phyloP scores from a whole-genome alignment of 169 alveolate species.

The Theileria parva region DNA sequence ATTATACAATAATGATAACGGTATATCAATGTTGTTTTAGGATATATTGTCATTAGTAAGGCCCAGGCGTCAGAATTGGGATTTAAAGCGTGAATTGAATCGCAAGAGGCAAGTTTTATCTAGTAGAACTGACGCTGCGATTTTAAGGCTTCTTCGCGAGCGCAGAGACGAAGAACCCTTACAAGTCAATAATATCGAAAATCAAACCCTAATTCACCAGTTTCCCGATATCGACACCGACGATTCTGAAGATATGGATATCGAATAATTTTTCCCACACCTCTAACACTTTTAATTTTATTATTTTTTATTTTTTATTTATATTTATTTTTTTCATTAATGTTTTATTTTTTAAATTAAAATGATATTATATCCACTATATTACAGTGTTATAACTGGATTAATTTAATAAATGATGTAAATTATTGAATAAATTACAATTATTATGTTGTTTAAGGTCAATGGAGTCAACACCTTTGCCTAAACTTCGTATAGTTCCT shows the following conservation, averaged over 20 bases:
- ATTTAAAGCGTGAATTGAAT: constrained; percentile 79
- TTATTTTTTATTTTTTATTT: not conserved
- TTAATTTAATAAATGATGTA: too few relatives aligned
- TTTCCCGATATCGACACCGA: constrained; percentile 21
- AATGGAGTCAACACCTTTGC: constrained; percentile 31
- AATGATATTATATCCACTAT: not conserved
- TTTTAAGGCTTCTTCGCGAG: constrained; percentile 72
- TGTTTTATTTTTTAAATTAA: not conserved
- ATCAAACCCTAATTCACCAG: constrained; percentile 17
- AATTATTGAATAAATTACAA: too few relatives aligned
- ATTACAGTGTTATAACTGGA: not conserved
- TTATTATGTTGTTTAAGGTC: not conserved
- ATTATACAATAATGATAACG: not conserved
- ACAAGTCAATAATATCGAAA: not conserved
- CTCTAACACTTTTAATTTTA: not conserved
- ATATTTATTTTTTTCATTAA: not conserved
- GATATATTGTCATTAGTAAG: constrained; percentile 62
- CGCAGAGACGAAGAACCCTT: too few relatives aligned
- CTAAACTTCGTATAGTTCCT: constrained; percentile 29
- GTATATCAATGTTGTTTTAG: constrained; percentile 12
- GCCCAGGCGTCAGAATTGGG: constrained; percentile 70
- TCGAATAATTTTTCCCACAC: constrained; percentile 15
- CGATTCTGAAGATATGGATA: constrained; percentile 25
- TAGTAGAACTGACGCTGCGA: constrained; percentile 76
- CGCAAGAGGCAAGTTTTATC: constrained; percentile 71